These are phyloP conservation scores for Yamadazyma kitorensis DNA, from an alignment of 805 yeast genomes.

Conservation along the genomic window DNA sequence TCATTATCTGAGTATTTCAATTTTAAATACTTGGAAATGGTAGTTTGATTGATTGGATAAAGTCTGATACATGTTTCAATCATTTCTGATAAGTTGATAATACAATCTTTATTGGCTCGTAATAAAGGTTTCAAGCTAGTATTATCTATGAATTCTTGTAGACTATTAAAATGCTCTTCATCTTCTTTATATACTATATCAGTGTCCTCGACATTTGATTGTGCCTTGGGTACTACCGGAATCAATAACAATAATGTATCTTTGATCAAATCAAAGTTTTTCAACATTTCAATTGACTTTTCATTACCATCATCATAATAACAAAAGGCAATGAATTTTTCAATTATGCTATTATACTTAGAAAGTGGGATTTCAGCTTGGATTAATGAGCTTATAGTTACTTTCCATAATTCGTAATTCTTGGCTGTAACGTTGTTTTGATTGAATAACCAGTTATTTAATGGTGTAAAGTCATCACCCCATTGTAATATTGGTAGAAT, in stretches of 20 bases:
- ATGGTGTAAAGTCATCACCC: slow-evolving; percentile 21
- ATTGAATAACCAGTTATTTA: slow-evolving; percentile 24
- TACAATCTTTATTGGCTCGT: slow-evolving; percentile 15
- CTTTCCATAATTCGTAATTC: slow-evolving; percentile 22
- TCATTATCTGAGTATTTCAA: slow-evolving; percentile 18
- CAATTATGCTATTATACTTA: slow-evolving; percentile 14
- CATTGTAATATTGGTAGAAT: slow-evolving; percentile 26
- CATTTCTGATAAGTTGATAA: slow-evolving; percentile 17
- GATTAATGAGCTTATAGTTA: slow-evolving; percentile 15
- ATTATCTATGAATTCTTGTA: slow-evolving; percentile 17
- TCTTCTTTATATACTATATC: slow-evolving; percentile 3
- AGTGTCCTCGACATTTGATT: not conserved
- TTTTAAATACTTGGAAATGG: slow-evolving; percentile 26
- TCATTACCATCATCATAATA: slow-evolving; percentile 18
- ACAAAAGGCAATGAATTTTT: slow-evolving; percentile 19
- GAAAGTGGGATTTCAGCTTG: slow-evolving; percentile 8
- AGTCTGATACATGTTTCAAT: slow-evolving; percentile 30
- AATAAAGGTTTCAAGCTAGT: slow-evolving; percentile 14
- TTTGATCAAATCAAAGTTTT: slow-evolving; percentile 27
- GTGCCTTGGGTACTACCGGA: slow-evolving; percentile 6
- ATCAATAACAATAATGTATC: slow-evolving; percentile 16
- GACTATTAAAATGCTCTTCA: not conserved
- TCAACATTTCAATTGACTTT: slow-evolving; percentile 25
- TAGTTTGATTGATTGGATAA: slow-evolving; percentile 33
- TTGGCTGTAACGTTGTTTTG: slow-evolving; percentile 2